These are phyloP conservation scores for Talaromyces borbonicus DNA, from an alignment of 495 filamentous ascomycete genomes.

Conservation along the genomic window DNA sequence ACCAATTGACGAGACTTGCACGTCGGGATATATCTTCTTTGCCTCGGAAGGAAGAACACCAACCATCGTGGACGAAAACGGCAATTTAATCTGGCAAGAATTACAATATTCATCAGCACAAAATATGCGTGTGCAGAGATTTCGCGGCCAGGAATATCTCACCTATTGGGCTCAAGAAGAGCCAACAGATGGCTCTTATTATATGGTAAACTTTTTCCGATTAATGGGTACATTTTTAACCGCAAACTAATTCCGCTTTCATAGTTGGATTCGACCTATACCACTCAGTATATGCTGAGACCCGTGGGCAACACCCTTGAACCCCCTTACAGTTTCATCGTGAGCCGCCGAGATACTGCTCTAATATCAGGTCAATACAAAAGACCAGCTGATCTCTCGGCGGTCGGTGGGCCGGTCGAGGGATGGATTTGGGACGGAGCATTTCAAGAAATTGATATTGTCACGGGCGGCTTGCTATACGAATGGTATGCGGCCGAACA, in stretches of 20 bases:
- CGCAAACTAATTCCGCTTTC: background rate
- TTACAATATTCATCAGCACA: conserved; percentile 31
- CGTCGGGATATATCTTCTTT: conserved; percentile 30
- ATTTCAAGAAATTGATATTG: conserved; percentile 36
- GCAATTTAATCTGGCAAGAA: conserved; percentile 37
- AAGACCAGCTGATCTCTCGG: conserved; percentile 32
- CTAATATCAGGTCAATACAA: conserved; percentile 43
- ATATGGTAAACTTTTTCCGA: conserved; percentile 32
- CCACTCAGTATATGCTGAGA: conserved; percentile 25
- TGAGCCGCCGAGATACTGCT: conserved; percentile 38
- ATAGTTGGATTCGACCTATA: conserved; percentile 40
- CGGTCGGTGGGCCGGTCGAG: conserved; percentile 31
- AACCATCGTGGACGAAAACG: conserved; percentile 36
- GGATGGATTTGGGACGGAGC: conserved; percentile 36
- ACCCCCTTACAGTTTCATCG: conserved; percentile 36
- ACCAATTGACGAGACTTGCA: background rate
- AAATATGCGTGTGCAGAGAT: conserved; percentile 36
- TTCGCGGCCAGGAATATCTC: conserved; percentile 35
- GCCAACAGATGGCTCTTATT: conserved; percentile 40
- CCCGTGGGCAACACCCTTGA: conserved; percentile 23
- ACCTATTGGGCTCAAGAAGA: conserved; percentile 47
- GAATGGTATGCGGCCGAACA: conserved; percentile 29
- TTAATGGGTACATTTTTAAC: background rate
- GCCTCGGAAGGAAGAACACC: conserved; percentile 36
- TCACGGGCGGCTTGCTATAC: conserved; percentile 30